Percentiles rank a stretch among this genome's conserved stretches.
phyloP scores from a whole-genome alignment of 2,329 filamentous ascomycete species.

The Aaosphaeria arxii region DNA sequence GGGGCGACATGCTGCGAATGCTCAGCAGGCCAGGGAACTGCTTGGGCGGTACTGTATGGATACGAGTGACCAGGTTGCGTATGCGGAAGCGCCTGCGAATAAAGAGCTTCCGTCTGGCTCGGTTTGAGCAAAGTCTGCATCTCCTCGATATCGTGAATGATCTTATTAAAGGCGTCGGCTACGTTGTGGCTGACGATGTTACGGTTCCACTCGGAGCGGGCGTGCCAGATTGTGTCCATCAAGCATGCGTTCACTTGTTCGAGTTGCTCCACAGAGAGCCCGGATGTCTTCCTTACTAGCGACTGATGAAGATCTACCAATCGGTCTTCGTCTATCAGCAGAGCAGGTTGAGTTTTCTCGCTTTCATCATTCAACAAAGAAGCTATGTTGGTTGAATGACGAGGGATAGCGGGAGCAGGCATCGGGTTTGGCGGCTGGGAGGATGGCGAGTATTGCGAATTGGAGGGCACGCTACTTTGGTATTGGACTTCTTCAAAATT shows the following conservation, averaged over 20 bases:
- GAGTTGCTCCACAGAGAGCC: constrained; percentile 86
- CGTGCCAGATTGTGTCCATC: constrained; percentile 87
- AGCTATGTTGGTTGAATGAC: constrained; percentile 35
- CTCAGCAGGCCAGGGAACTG: no score
- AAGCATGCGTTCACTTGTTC: constrained; percentile 89
- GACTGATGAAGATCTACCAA: constrained; percentile 59
- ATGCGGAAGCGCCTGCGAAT: not conserved
- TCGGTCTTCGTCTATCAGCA: constrained; percentile 49
- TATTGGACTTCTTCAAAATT: constrained; percentile 26
- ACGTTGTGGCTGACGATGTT: constrained; percentile 66
- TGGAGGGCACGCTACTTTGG: constrained; percentile 34
- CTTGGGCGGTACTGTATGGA: no score
- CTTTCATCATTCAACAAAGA: constrained; percentile 41
- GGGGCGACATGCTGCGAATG: no score
- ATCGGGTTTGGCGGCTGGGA: constrained; percentile 30
- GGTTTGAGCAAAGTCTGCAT: constrained; percentile 44
- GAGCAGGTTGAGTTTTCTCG: constrained; percentile 16
- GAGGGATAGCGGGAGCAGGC: constrained; percentile 35
- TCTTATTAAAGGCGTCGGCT: constrained; percentile 70
- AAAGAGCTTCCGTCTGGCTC: constrained; percentile 32
- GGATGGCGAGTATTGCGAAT: constrained; percentile 36
- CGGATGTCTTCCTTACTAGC: constrained; percentile 66
- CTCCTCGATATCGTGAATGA: constrained; percentile 65
- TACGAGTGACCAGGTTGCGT: no score
- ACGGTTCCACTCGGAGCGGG: constrained; percentile 78